Conservation (phyloP, 1,284 basidiomycete genomes). For the Austroboletus niveus region DNA sequence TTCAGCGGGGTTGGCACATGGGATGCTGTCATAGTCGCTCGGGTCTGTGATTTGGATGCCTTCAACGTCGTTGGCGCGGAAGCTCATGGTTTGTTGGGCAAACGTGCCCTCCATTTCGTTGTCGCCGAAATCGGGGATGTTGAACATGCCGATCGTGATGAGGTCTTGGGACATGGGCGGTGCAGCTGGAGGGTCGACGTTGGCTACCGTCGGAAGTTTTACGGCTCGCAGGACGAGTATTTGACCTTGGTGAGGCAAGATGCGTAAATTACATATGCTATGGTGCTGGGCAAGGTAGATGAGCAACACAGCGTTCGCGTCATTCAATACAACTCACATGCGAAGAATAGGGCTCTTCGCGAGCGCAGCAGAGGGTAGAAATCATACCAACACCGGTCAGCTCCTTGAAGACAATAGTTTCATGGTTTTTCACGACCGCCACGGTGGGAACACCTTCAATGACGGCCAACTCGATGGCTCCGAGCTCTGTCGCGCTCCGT, state of each 20-base stretch:
- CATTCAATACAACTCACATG: slow-evolving; percentile 10
- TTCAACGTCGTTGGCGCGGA: slow-evolving; percentile 29
- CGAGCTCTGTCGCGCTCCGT: slow-evolving; percentile 41
- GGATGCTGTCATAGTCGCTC: slow-evolving; percentile 37
- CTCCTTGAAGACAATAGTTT: slow-evolving; percentile 48
- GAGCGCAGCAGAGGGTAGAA: slow-evolving; percentile 31
- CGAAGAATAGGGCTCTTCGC: slow-evolving; percentile 16
- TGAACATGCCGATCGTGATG: slow-evolving; percentile 32
- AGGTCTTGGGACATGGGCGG: slow-evolving; percentile 33
- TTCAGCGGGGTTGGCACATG: slow-evolving; percentile 27
- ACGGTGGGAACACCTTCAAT: slow-evolving; percentile 44
- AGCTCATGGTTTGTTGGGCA: slow-evolving; percentile 20
- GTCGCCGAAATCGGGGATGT: slow-evolving; percentile 29
- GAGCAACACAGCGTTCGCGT: slow-evolving; percentile 1
- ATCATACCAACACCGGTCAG: slow-evolving; percentile 31
- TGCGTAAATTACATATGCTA: slow-evolving; percentile 49
- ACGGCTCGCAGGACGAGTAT: slow-evolving; percentile 55
- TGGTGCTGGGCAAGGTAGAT: slow-evolving; percentile 35
- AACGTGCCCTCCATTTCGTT: slow-evolving; percentile 20
- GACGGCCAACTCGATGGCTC: slow-evolving; percentile 45
- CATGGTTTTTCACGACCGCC: slow-evolving; percentile 42
- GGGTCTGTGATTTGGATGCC: slow-evolving; percentile 55
- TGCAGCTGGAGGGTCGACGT: slow-evolving; percentile 25
- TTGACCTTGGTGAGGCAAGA: slow-evolving; percentile 53
- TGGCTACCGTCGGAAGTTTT: slow-evolving; percentile 19